Conservation (phyloP, 495 filamentous ascomycete genomes). For the Aspergillus avenaceus region DNA sequence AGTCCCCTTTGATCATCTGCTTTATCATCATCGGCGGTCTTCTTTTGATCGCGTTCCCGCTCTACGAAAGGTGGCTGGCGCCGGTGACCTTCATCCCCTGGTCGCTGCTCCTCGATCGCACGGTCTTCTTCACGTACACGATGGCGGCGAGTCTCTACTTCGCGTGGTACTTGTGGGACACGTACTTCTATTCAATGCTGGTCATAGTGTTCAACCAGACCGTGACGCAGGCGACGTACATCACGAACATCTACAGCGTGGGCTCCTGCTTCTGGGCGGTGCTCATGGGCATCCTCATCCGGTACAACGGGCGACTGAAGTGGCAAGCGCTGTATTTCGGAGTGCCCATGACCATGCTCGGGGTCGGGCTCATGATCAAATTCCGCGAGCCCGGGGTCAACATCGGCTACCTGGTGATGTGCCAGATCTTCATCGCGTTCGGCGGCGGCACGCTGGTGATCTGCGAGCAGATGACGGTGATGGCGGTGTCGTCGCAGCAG, state of each 20-base stretch:
- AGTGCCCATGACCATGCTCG: slow-evolving; percentile 56
- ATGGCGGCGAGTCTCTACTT: slow-evolving; percentile 52
- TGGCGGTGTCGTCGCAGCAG: slow-evolving; percentile 61
- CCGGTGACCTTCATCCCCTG: slow-evolving; percentile 55
- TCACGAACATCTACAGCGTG: slow-evolving; percentile 64
- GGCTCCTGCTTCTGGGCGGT: slow-evolving; percentile 56
- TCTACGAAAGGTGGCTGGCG: slow-evolving; percentile 54
- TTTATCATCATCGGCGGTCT: slow-evolving; percentile 52
- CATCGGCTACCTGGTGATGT: slow-evolving; percentile 68
- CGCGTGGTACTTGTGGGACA: slow-evolving; percentile 52
- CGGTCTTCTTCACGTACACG: slow-evolving; percentile 56
- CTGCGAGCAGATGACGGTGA: slow-evolving; percentile 62
- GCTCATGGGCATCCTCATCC: slow-evolving; percentile 51
- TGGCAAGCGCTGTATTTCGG: slow-evolving; percentile 50
- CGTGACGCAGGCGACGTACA: slow-evolving; percentile 53
- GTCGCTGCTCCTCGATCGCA: slow-evolving; percentile 55
- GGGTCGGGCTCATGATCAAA: slow-evolving; percentile 56
- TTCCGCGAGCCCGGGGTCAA: slow-evolving; percentile 56
- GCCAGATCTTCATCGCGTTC: slow-evolving; percentile 70
- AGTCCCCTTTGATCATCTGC: slow-evolving; percentile 43
- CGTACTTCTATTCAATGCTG: slow-evolving; percentile 61
- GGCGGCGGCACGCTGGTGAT: slow-evolving; percentile 59
- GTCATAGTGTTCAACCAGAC: slow-evolving; percentile 61
- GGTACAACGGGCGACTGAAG: slow-evolving; percentile 51
- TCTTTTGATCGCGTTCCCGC: slow-evolving; percentile 48